Evolutionary conservation across 495 filamentous ascomycete species (phyloP).

Genomic region (Neurospora sp.): DNA sequence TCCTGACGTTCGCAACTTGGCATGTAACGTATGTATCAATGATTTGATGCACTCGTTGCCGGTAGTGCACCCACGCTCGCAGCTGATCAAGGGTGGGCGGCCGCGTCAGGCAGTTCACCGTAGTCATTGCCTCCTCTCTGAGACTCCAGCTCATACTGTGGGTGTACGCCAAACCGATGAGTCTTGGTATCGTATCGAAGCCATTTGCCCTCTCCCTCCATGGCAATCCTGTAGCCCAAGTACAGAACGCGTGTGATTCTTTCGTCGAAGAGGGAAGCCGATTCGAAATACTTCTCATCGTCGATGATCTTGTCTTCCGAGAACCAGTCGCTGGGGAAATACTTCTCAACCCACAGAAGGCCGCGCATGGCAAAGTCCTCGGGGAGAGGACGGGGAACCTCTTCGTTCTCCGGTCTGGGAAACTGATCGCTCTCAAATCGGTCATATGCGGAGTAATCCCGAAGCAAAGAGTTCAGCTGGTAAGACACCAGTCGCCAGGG

Average conservation of each 20-base stretch:
- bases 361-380: slow-evolving; percentile 81
- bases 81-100: not conserved
- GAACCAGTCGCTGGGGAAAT: slow-evolving; percentile 67
- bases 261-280: slow-evolving; percentile 50
- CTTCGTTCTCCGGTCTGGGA: slow-evolving; percentile 41
- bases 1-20: not conserved
- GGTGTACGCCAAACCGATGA: slow-evolving; percentile 24
- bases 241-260: slow-evolving; percentile 68
- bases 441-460: slow-evolving; percentile 29
- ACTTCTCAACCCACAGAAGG: slow-evolving; percentile 56
- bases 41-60: not conserved
- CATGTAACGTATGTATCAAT: not conserved
- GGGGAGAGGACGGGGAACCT: slow-evolving; percentile 50
- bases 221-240: slow-evolving; percentile 52
- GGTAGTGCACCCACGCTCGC: not conserved
- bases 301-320: slow-evolving; percentile 58
- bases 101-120: slow-evolving; percentile 20
- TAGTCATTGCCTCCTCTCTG: slow-evolving; percentile 10
- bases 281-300: slow-evolving; percentile 65
- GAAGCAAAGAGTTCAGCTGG: slow-evolving; percentile 56
- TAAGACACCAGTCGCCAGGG: slow-evolving; percentile 57
- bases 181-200: slow-evolving; percentile 24
- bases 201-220: slow-evolving; percentile 17
- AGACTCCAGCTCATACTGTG: slow-evolving; percentile 15
- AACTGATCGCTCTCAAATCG: slow-evolving; percentile 44